Evolutionary conservation across 2,329 filamentous ascomycete genomes (phyloP), one percentile per base, ranked within the genome.

Genomic region (Penicillium sp.): DNA sequence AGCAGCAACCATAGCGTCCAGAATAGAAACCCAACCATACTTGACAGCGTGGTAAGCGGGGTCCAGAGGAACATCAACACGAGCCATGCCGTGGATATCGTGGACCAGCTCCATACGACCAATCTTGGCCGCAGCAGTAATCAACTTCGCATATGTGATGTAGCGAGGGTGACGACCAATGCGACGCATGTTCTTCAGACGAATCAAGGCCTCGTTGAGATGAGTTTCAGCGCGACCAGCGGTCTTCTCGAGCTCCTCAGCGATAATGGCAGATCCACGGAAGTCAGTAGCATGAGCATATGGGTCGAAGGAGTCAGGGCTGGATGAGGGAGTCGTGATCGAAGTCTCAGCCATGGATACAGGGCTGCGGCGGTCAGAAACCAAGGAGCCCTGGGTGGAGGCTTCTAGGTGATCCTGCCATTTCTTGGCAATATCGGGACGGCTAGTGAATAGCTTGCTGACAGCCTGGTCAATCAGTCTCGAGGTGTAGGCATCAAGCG

Each of bases 91-190:
- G 28, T 97, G 82, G 48, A 99, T 89, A 59, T 97, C 92, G 61
- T 92, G 85, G 67, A 91, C 92, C 44, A 95, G 76, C 48, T 89
- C 88, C 75, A 91, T 84, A 68, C 92, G 91, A 67, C 89, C 85
- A 60, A 92, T 88, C 68, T 93, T 91, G 50, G 92, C 91, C 60
- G 93, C 92, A 54, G 91, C 90, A 44, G 89, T 87, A 67, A 99
- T 96, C 62, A 99, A 81, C 82, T 97, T 97, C 46, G 92, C 92
- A 67, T 97, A 97, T 1, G 92, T 96, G 73, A 96, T 94, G 78
- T 97, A 97, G 56, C 93, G 87, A 48, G 93, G 92, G 71, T 97
- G 92, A 69, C 92, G 88, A 59, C 93, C 92, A 68, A 90, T 86
- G 55, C 92, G 91, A 60, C 94, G 92, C 80, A 97, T 96, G 77